phyloP scores from a whole-genome alignment of 1,139 yeast species.

The Magnusiomyces sp. region DNA sequence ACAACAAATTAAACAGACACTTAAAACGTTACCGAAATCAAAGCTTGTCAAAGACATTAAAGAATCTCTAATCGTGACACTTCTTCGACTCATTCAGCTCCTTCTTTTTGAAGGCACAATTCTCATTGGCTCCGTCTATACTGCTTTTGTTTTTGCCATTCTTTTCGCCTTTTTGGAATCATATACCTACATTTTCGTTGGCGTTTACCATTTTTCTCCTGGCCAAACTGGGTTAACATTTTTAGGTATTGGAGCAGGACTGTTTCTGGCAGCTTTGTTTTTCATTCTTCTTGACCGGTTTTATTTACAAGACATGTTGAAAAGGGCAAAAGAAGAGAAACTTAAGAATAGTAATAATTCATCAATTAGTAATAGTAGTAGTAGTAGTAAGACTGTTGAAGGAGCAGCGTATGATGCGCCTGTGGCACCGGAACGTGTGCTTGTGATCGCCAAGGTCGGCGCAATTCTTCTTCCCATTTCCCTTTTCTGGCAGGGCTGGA shows the following conservation, averaged over 20 bases:
- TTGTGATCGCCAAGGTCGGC: constrained; percentile 6
- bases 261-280: constrained; percentile 3
- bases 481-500: constrained; percentile 12
- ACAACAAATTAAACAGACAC: too few relatives aligned
- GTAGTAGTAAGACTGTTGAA: too few relatives aligned
- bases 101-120: constrained; percentile 36
- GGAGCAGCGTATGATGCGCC: not conserved
- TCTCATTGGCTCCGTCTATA: constrained; percentile 33
- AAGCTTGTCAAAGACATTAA: constrained; percentile 23
- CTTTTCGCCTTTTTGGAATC: constrained; percentile 37
- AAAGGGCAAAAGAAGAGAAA: not conserved
- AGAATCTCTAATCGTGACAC: constrained; percentile 27
- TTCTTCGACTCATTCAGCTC: constrained; percentile 36
- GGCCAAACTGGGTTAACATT: constrained; percentile 6
- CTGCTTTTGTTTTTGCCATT: constrained; percentile 37
- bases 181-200: constrained; percentile 29
- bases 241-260: constrained; percentile 7
- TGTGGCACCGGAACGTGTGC: constrained; percentile 4
- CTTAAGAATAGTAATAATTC: not conserved
- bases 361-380: not conserved
- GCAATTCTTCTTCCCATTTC: constrained; percentile 9
- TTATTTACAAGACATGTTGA: constrained; percentile 2
- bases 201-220: constrained; percentile 2
- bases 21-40: constrained; percentile 16
- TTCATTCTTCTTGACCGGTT: constrained; percentile 5